These are phyloP conservation scores for Mastigamoeba balamuthi DNA, from an alignment of 78 protist species.

Conservation along the genomic window DNA sequence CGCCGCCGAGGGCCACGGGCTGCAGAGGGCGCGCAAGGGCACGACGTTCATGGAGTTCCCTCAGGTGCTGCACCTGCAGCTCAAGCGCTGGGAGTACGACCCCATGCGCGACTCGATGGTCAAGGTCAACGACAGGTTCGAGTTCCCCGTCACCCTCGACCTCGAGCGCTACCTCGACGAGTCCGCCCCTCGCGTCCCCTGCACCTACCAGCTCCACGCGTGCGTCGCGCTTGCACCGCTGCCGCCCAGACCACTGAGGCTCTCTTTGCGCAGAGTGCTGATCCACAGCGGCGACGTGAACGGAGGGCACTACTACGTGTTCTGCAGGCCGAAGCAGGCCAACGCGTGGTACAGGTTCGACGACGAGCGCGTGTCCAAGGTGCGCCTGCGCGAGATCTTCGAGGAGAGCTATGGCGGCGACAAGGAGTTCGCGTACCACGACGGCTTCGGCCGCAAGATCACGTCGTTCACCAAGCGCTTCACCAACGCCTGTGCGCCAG, in stretches of 20 bases:
- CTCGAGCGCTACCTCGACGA: constrained; percentile 19
- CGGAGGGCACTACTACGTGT: constrained; percentile 95
- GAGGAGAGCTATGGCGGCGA: constrained; percentile 73
- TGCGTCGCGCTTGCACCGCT: background rate
- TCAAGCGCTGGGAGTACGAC: constrained; percentile 95
- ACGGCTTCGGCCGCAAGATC: constrained; percentile 1
- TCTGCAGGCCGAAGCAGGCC: constrained; percentile 45
- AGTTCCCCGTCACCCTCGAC: constrained; percentile 14
- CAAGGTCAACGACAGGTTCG: constrained; percentile 76
- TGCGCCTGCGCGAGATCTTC: constrained; percentile 39
- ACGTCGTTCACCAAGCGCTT: background rate
- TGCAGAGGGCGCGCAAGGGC: constrained; percentile 84
- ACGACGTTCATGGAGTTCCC: constrained; percentile 70
- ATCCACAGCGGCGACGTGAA: constrained; percentile 91
- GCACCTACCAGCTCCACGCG: constrained; percentile 41
- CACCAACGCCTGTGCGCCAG: constrained; percentile 1
- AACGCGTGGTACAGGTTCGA: constrained; percentile 67
- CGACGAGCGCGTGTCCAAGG: constrained; percentile 78
- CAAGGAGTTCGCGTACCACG: background rate
- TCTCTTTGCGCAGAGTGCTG: constrained; percentile 58
- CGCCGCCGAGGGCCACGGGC: constrained; percentile 68
- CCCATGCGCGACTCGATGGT: constrained; percentile 40
- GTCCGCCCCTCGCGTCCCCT: background rate
- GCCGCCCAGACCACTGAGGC: background rate
- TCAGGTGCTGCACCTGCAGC: constrained; percentile 87